phyloP scores from a whole-genome alignment of 2,329 filamentous ascomycete species.

The Truncatella angustata region DNA sequence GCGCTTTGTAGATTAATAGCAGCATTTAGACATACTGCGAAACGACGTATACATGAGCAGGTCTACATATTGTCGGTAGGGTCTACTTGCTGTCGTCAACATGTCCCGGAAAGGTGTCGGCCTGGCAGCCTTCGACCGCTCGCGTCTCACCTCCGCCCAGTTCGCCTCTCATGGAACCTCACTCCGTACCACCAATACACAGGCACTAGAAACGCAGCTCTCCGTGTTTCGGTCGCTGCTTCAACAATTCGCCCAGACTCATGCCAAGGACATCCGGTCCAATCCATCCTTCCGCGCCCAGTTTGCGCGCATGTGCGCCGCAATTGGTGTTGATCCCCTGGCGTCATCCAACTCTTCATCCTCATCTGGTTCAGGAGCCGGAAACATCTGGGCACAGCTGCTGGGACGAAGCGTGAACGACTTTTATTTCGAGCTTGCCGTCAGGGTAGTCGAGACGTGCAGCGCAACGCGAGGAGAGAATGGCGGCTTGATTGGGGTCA shows the following conservation, averaged over 20 bases:
- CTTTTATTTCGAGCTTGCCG: constrained; percentile 97
- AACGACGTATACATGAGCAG: too few relatives aligned
- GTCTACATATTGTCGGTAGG: neutral
- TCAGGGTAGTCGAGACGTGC: constrained; percentile 93
- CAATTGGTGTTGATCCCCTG: constrained; percentile 93
- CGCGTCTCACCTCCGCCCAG: constrained; percentile 79
- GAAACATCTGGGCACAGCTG: constrained; percentile 88
- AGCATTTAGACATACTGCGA: too few relatives aligned
- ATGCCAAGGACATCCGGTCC: constrained; percentile 93
- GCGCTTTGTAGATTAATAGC: too few relatives aligned
- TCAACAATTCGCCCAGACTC: constrained; percentile 91
- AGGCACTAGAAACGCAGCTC: constrained; percentile 87
- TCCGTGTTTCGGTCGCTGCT: constrained; percentile 94
- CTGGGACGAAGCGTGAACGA: constrained; percentile 91
- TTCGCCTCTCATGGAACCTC: constrained; percentile 87
- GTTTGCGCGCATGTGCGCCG: constrained; percentile 97
- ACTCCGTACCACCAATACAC: constrained; percentile 80
- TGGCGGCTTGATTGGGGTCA: constrained; percentile 82
- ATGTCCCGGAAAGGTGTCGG: constrained; percentile 83
- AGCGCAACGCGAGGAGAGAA: constrained; percentile 84
- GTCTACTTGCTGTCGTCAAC: constrained; percentile 10
- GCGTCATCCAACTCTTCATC: constrained; percentile 66
- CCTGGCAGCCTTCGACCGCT: constrained; percentile 85
- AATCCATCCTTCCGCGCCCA: constrained; percentile 94
- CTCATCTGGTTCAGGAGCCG: constrained; percentile 46